A percentile compares a stretch with the other conserved stretches of the same genome.
Evolutionary conservation across 345 rosid species (phyloP).

Genomic region (Aquilaria sinensis): DNA sequence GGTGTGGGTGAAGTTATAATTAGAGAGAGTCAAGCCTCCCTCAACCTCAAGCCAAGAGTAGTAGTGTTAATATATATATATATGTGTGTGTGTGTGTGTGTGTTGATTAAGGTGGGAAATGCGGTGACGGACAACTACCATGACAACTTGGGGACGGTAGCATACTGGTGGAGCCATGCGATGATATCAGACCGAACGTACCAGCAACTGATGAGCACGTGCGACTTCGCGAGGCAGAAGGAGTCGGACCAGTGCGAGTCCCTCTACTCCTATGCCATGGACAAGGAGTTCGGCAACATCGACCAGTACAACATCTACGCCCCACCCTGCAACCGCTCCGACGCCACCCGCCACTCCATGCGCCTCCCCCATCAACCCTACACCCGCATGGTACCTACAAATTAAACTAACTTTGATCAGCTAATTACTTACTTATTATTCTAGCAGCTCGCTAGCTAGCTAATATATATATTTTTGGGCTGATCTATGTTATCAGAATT

Average conservation of each 20-base stretch:
- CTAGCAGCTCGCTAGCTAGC: not conserved
- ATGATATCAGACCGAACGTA: slow-evolving; percentile 93
- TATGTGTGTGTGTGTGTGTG: too few species aligned
- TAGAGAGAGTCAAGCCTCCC: too few species aligned
- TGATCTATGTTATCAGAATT: slow-evolving; percentile 25
- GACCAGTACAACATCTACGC: slow-evolving; percentile 95
- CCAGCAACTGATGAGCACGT: slow-evolving; percentile 67
- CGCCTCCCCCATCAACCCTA: slow-evolving; percentile 68
- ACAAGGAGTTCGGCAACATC: slow-evolving; percentile 88
- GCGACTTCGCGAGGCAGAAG: slow-evolving; percentile 73
- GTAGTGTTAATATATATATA: not conserved
- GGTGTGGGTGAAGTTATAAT: too few species aligned
- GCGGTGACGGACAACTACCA: slow-evolving; percentile 93
- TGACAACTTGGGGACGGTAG: slow-evolving; percentile 93
- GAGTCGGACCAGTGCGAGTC: slow-evolving; percentile 91
- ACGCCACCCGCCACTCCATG: slow-evolving; percentile 30
- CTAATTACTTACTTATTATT: too few species aligned
- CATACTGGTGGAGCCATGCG: slow-evolving; percentile 99
- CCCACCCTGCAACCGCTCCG: slow-evolving; percentile 84
- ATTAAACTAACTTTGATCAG: too few species aligned
- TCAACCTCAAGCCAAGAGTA: too few species aligned
- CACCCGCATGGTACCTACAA: not conserved
- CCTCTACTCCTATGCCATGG: slow-evolving; percentile 84
- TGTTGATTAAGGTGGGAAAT: slow-evolving; percentile 67
- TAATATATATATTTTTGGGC: not conserved